phyloP scores from a whole-genome alignment of 805 yeast genomes.

The Starmerella powellii region DNA sequence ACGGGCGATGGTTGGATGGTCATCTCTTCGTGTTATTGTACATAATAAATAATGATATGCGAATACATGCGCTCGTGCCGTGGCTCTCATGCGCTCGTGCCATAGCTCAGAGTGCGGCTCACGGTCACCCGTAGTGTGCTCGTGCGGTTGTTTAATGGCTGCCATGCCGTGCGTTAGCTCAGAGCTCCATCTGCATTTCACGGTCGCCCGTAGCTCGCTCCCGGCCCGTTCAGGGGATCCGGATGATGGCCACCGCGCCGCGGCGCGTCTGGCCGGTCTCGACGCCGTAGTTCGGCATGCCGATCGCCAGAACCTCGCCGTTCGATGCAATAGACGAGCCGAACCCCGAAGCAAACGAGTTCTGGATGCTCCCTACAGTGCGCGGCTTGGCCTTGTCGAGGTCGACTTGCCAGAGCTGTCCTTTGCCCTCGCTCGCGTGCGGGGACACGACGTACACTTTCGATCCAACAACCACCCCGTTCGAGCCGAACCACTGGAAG shows the following conservation, averaged over 20 bases:
- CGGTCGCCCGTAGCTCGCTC: too few relatives aligned
- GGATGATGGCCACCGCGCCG: conserved; percentile 9
- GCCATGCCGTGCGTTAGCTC: too few relatives aligned
- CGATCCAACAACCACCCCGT: conserved; percentile 22
- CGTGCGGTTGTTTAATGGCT: too few relatives aligned
- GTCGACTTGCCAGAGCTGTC: conserved; percentile 37
- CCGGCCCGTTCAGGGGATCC: too few relatives aligned
- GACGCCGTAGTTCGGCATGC: conserved; percentile 24
- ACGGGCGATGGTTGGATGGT: too few relatives aligned
- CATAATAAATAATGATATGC: too few relatives aligned
- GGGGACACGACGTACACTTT: conserved; percentile 33
- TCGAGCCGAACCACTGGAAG: conserved; percentile 29
- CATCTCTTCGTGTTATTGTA: too few relatives aligned
- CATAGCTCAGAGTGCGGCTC: too few relatives aligned
- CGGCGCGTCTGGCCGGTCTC: conserved; percentile 2
- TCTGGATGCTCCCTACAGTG: conserved; percentile 21
- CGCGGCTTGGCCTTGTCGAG: conserved; percentile 24
- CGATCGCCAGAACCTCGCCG: conserved; percentile 18
- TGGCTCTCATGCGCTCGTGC: too few relatives aligned
- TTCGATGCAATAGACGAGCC: conserved; percentile 32
- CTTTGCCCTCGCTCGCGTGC: conserved; percentile 33
- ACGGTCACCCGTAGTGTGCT: too few relatives aligned
- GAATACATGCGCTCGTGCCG: too few relatives aligned
- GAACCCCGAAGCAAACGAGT: conserved; percentile 31
- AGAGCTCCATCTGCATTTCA: too few relatives aligned